Base-by-base conservation (phyloP, 768 basidiomycete species). In the Leccinellum albellum region DNA sequence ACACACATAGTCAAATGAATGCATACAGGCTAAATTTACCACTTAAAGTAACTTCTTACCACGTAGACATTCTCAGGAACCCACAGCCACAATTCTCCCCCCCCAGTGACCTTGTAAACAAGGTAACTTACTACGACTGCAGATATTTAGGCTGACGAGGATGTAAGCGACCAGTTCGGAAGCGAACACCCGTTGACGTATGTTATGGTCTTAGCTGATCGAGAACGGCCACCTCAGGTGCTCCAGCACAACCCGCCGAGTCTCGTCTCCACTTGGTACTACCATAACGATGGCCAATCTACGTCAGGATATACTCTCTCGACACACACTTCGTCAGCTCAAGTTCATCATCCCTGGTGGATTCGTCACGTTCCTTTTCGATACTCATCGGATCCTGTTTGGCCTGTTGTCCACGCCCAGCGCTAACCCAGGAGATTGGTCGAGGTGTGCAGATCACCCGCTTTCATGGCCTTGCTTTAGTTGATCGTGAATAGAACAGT, bases 271-370 rank as follows among this genome's bases (percentile, higher is more conserved):
- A 33, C 37, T 24, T 21, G 13, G 37, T 37, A 45, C 10, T 44
- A 44, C 42, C 14, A 32, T 44, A 60, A 45, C 44, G 20, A 72
- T 73, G 71, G 23, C 53, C 45, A 50, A 51, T 53, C 54, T 60
- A 51, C 62, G 28, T 44, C 49, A 60, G 48, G 57, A 47, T 6
- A 50, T 60, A n/a, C 44, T 76, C 45, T 76, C 75, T 32, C 68
- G 74, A 55, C 85, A 90, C 68, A 81, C 84, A 1, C 67, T 82
- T 55, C 79, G 81, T 50, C 89, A 90, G 74, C 79, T 91, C 66
- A 88, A 90, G 67, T 84, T 90, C 54, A 82, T 89, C 47, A 64
- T 90, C 12, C 88, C 89, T n/a, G 89, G 89, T 12, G 84, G 76
- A 2, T 65, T 73, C 40, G 61, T 85, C 64, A 88, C 88, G 3